Evolutionary conservation across 441 rosid species (phyloP), one percentile per base, ranked within the genome.

Genomic region (Isatis lusitanica): DNA sequence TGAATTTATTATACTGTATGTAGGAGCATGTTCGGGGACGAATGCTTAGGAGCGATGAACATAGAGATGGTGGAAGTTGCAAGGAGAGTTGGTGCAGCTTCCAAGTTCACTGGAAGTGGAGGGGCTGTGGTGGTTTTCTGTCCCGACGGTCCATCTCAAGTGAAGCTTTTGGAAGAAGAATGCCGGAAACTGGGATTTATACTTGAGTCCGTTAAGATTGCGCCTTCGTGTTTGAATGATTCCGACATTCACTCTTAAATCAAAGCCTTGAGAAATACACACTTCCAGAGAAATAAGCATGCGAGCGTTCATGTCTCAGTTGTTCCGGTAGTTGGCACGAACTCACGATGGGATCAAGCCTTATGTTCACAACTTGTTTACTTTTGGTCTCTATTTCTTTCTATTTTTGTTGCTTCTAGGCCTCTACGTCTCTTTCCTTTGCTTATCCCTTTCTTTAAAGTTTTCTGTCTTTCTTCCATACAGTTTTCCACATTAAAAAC

Each of bases 61-160:
- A 79, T 94, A 71, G 90, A 90, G 80, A 92, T 94, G 99, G 96
- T 94, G 83, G 96, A 89, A 75, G 79, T 87, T 9, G 96, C 94
- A 15, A 81, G 96, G 64, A 85, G 84, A 66, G 80, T 87, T 11
- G 94, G 97, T 7, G 97, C 97, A 52, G 92, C 96, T 0, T 83
- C 96, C 2, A 94, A 94, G 81, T 92, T 92, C 78, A 94, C 98
- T 0, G 98, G 99, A 63, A 92, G 99, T 50, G 98, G 97, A 61
- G 98, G 98, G 76, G 98, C 98, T 12, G 90, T 89, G 64, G 89
- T 94, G 71, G 98, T 78, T 7, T 90, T 79, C 82, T 92, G 96
- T 65, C 98, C 97, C 0, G 75, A 81, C 0, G 97, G 96, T 3
- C 80, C 83, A 36, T 47, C 84, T 15, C 99, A 94, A 66, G 91